Evolutionary conservation across 805 yeast genomes (phyloP).

Genomic region (Zygosaccharomyces bailii): DNA sequence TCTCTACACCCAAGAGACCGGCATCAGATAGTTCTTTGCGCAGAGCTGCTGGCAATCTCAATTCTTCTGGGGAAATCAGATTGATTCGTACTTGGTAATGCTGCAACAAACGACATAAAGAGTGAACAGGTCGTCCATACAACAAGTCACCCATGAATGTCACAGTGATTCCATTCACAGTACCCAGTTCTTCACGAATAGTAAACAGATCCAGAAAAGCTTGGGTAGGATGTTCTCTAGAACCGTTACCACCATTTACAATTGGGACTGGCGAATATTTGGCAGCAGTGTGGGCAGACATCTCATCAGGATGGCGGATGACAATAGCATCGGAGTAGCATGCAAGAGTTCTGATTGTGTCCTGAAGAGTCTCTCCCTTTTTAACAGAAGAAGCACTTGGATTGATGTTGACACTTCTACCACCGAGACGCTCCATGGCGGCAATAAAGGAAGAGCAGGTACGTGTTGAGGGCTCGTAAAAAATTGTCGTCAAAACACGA

Average conservation of each 20-base stretch:
- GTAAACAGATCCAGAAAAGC: slow-evolving; percentile 97
- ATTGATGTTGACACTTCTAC: slow-evolving; percentile 86
- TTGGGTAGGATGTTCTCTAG: slow-evolving; percentile 98
- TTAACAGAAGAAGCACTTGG: slow-evolving; percentile 89
- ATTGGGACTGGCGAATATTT: slow-evolving; percentile 96
- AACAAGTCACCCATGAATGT: slow-evolving; percentile 99
- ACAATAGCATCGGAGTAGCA: slow-evolving; percentile 97
- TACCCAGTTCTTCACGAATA: slow-evolving; percentile 97
- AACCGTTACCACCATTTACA: slow-evolving; percentile 96
- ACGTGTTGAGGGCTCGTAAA: slow-evolving; percentile 98
- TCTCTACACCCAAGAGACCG: slow-evolving; percentile 71
- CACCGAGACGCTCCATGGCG: slow-evolving; percentile 99
- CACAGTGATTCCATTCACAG: slow-evolving; percentile 95
- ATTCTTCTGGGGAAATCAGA: slow-evolving; percentile 85
- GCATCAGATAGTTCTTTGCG: slow-evolving; percentile 60
- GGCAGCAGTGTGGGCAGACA: slow-evolving; percentile 90
- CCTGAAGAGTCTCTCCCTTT: slow-evolving; percentile 98
- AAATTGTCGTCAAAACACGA: slow-evolving; percentile 87
- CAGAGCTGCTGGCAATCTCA: slow-evolving; percentile 74
- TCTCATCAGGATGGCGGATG: slow-evolving; percentile 91
- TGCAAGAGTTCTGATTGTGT: slow-evolving; percentile 90
- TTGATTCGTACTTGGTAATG: slow-evolving; percentile 92
- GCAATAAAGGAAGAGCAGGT: slow-evolving; percentile 96
- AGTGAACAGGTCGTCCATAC: slow-evolving; percentile 98
- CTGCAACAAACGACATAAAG: slow-evolving; percentile 82